Evolutionary conservation across 2,329 filamentous ascomycete species (phyloP).

Genomic region (Tolypocladium endophyticum): DNA sequence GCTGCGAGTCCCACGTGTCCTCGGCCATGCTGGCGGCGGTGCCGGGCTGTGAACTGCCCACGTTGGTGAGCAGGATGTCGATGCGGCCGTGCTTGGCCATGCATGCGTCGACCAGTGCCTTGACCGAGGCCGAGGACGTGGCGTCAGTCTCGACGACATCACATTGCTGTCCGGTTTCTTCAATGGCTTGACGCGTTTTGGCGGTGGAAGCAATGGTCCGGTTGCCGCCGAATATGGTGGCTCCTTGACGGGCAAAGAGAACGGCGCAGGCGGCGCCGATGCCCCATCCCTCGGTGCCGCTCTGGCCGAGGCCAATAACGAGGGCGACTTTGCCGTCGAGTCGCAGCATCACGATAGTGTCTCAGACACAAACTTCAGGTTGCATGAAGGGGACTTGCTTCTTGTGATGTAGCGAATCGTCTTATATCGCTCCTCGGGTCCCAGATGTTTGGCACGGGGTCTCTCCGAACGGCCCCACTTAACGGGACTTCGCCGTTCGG

Average conservation of each 20-base stretch:
- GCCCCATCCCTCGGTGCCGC: constrained; percentile 34
- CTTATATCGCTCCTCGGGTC: background rate
- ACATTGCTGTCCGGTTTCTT: background rate
- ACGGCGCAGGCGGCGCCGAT: constrained; percentile 40
- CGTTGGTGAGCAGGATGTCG: constrained; percentile 51
- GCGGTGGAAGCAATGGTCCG: background rate
- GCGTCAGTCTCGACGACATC: background rate
- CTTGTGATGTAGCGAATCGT: background rate
- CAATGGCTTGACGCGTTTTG: background rate
- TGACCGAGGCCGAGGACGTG: background rate
- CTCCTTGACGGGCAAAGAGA: constrained; percentile 6
- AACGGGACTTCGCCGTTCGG: background rate
- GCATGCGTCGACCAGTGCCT: constrained; percentile 36
- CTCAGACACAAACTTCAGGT: background rate
- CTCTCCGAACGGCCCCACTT: background rate
- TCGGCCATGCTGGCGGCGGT: constrained; percentile 26
- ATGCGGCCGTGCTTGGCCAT: constrained; percentile 41
- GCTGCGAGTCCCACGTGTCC: background rate
- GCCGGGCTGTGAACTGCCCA: constrained; percentile 44
- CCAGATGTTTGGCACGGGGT: background rate
- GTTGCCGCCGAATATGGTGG: background rate
- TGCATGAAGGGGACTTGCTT: background rate
- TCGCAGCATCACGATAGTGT: constrained; percentile 18
- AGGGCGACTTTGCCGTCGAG: constrained; percentile 32
- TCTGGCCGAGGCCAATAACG: constrained; percentile 34